phyloP scores from a whole-genome alignment of 495 filamentous ascomycete genomes.

The Penicillium lividum region DNA sequence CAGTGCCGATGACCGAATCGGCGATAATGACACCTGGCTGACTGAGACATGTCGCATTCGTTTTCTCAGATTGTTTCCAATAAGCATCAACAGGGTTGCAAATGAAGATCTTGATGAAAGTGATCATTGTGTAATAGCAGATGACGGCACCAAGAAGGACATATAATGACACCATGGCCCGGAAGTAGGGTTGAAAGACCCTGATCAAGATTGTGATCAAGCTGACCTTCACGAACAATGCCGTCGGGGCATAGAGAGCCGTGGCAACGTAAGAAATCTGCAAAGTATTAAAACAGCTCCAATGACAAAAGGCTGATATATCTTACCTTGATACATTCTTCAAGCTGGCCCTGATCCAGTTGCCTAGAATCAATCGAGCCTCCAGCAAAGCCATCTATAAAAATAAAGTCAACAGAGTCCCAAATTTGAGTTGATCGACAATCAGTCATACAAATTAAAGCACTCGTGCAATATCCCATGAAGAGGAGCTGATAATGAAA shows the following conservation, averaged over 20 bases:
- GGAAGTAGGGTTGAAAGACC: constrained; percentile 27
- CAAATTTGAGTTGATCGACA: neutral
- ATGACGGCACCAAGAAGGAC: constrained; percentile 31
- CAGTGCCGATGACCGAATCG: constrained; percentile 31
- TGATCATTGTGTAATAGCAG: constrained; percentile 28
- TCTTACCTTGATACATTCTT: constrained; percentile 1
- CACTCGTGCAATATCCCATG: constrained; percentile 3
- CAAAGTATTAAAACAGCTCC: neutral
- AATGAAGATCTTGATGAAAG: constrained; percentile 32
- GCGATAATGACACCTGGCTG: constrained; percentile 31
- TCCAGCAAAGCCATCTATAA: neutral
- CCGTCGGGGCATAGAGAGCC: constrained; percentile 32
- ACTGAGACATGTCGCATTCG: constrained; percentile 21
- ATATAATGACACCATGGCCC: constrained; percentile 24
- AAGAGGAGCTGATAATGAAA: neutral
- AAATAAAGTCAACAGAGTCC: neutral
- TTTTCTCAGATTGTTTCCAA: constrained; percentile 16
- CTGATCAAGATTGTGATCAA: constrained; percentile 33
- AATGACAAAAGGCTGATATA: neutral
- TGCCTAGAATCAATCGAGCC: neutral
- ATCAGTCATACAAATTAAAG: neutral
- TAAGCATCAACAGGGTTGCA: constrained; percentile 30
- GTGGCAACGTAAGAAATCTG: constrained; percentile 23
- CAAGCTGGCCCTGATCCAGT: neutral
- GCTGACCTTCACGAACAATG: constrained; percentile 34